Base-by-base conservation (phyloP, 2,329 filamentous ascomycete genomes). In the Mycocentrospora acerina region DNA sequence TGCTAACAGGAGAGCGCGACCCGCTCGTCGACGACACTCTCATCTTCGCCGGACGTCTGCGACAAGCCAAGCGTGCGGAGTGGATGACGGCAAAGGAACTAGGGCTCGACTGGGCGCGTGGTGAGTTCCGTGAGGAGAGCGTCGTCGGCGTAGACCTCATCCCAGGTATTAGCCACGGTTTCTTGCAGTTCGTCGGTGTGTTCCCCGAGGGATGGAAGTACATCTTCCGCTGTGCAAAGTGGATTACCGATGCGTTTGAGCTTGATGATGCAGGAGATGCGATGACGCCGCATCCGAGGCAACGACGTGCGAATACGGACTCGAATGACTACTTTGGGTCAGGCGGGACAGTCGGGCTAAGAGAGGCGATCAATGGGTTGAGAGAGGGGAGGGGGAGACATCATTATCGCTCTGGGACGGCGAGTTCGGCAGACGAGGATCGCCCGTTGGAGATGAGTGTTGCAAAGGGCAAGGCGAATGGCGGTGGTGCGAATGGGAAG, bases 21-120 rank as follows among this genome's bases (percentile, higher is more conserved):
- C 93, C 93, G 0, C 72, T 98, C 0, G 93, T 97, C 0, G 93
- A 98, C 60, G 93, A 98, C 64, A 98, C 93, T 0, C 89, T 96
- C 32, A 90, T 98, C 46, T 96, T 98, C 59, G 90, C 93, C 0
- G 93, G 91, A 0, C 76, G 91, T 0, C 68, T 98, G n/a, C 78
- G 90, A 6, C 82, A 90, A 45, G 88, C 90, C 2, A 95, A 85
- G 51, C 64, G 79, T 4, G 76, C 78, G 45, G 69, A 76, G 34
- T 74, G 80, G 68, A 67, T 69, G 2, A 76, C 79, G 30, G 72
- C 76, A 4, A 73, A 77, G 46, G 80, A 83, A 25, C 59, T 74
- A 31, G 79, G 71, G n/a, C 72, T 78, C 38, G 73, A 71, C 61
- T 79, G 69, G 64, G 71, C 55, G 67, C 70, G 24, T 22, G 79